Percentiles rank a stretch among this genome's conserved stretches.
Evolutionary conservation across 441 rosid genomes (phyloP).

Genomic region (Bocquillonia castaneifolia): DNA sequence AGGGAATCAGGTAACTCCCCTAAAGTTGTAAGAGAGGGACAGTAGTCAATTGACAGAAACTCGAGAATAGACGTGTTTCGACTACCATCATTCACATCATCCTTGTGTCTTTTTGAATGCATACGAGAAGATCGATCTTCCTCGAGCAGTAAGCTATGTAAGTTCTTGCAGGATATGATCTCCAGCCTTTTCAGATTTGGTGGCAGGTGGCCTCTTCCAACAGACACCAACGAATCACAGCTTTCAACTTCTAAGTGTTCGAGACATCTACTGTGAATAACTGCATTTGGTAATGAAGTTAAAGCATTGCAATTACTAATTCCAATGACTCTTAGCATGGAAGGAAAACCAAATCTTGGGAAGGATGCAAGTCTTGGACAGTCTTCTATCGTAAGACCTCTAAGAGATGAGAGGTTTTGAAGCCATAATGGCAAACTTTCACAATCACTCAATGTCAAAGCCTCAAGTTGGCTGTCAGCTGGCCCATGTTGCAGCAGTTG

Average conservation of each 20-base stretch:
- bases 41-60: background rate
- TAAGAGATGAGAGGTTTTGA: background rate
- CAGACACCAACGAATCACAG: slow-evolving; percentile 11
- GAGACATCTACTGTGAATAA: background rate
- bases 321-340: background rate
- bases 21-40: background rate
- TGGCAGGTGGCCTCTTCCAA: slow-evolving; percentile 13
- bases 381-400: background rate
- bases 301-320: slow-evolving; percentile 2
- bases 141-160: background rate
- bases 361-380: slow-evolving; percentile 9
- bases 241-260: slow-evolving; percentile 6
- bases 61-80: background rate
- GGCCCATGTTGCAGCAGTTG: background rate
- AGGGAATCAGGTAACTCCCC: slow-evolving; percentile 7
- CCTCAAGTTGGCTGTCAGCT: background rate
- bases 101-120: background rate
- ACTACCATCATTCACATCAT: background rate
- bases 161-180: slow-evolving; percentile 9
- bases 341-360: background rate
- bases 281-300: slow-evolving; percentile 6
- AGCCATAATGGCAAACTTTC: background rate
- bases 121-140: background rate
- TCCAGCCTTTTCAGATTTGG: slow-evolving; percentile 16
- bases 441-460: background rate